Evolutionary conservation across 495 filamentous ascomycete species (phyloP).

Genomic region (Talaromyces wortmannii): DNA sequence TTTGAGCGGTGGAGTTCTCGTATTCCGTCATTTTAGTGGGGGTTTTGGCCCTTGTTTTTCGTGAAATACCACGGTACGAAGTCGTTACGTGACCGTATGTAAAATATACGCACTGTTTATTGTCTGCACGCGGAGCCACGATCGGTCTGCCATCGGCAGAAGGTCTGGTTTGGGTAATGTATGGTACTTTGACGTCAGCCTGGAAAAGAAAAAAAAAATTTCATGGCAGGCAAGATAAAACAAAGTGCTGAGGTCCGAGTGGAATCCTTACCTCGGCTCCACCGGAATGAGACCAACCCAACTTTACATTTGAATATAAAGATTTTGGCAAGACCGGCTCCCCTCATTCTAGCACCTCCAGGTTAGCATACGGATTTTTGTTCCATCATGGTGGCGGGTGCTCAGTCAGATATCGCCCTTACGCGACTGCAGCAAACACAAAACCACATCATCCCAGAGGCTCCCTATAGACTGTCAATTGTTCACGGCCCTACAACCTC

Average conservation of each 20-base stretch:
- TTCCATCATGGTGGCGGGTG: not conserved
- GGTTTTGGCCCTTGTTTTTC: too few species aligned
- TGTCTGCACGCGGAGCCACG: too few species aligned
- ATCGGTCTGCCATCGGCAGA: not conserved
- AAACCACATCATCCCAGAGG: not conserved
- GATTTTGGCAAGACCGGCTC: too few species aligned
- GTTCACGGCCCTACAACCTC: constrained; percentile 55
- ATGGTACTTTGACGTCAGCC: not conserved
- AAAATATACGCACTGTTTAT: too few species aligned
- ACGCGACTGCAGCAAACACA: constrained; percentile 3
- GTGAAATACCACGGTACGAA: too few species aligned
- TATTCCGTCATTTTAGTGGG: too few species aligned
- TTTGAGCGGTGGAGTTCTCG: too few species aligned
- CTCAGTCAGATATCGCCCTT: not conserved
- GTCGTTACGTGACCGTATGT: too few species aligned
- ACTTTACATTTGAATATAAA: not conserved
- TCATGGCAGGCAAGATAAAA: not conserved
- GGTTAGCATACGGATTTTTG: not conserved
- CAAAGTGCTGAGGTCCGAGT: not conserved
- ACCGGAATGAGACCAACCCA: not conserved
- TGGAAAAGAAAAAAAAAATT: not conserved
- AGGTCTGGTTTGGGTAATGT: not conserved
- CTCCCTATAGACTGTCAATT: constrained; percentile 28
- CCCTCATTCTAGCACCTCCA: too few species aligned
- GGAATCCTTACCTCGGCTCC: not conserved